Percentiles rank a stretch among this genome's conserved stretches.
phyloP scores from a whole-genome alignment of 108 stramenopile species.

The Pseudonitzschia pungens region DNA sequence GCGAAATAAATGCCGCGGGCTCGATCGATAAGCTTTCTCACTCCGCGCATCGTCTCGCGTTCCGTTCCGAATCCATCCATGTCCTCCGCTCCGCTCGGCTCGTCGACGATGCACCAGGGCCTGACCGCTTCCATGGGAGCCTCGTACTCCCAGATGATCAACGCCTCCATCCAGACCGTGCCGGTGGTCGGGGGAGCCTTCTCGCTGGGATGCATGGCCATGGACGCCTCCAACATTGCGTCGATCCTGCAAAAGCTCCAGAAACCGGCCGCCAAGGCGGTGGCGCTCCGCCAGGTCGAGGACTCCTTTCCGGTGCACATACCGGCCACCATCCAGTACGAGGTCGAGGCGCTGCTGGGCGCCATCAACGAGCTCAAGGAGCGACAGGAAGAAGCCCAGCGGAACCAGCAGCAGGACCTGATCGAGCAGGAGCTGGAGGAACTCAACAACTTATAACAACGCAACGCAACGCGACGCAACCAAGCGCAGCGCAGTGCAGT shows the following conservation, averaged over 20 bases:
- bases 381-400: conserved; percentile 21
- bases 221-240: conserved; percentile 36
- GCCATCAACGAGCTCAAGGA: conserved; percentile 23
- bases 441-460: conserved; percentile 12
- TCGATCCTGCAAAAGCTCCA: conserved; percentile 11
- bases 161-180: conserved; percentile 24
- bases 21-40: background rate
- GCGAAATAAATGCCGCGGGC: too few relatives aligned
- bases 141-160: conserved; percentile 31
- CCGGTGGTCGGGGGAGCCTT: conserved; percentile 40
- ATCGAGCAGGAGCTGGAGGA: conserved; percentile 31
- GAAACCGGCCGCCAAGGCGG: conserved; percentile 30
- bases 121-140: conserved; percentile 36
- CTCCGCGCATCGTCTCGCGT: background rate
- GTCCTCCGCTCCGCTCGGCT: background rate
- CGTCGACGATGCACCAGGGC: conserved; percentile 9
- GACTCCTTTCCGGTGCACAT: conserved; percentile 18
- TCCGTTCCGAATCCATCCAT: background rate
- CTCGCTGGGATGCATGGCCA: conserved; percentile 36
- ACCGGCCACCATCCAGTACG: conserved; percentile 14
- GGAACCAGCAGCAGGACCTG: conserved; percentile 18
- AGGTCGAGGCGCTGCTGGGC: conserved; percentile 18
- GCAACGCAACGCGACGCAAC: background rate
- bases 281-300: conserved; percentile 29
- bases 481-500: background rate